A percentile compares a stretch with the other conserved stretches of the same genome.
These are phyloP conservation scores for Arctium minus DNA, from an alignment of 129 eudicot species.

Conservation along the genomic window DNA sequence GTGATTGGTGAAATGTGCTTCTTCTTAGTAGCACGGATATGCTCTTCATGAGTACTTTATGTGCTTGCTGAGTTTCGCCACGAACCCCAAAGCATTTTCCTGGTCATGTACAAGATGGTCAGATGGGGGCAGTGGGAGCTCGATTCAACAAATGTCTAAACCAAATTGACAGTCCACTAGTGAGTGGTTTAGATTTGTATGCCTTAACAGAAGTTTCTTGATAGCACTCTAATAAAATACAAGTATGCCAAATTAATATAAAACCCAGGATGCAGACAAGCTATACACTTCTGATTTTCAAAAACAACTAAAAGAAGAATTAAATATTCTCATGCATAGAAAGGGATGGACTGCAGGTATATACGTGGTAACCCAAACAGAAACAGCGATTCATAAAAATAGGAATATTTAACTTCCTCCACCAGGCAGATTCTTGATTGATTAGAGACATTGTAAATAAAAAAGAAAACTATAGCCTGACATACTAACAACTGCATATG, in stretches of 20 bases:
- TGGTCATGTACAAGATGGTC: constrained; percentile 23
- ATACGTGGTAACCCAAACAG: not conserved
- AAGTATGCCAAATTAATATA: not conserved
- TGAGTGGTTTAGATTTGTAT: not conserved
- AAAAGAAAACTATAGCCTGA: not conserved
- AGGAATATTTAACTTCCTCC: not conserved
- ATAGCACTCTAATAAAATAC: not conserved
- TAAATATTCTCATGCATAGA: not conserved
- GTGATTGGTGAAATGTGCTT: constrained; percentile 35
- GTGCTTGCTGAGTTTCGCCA: constrained; percentile 53
- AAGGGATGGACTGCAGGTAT: not conserved
- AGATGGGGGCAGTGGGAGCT: not conserved
- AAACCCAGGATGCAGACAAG: not conserved
- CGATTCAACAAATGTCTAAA: not conserved
- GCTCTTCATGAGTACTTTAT: constrained; percentile 47
- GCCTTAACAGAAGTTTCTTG: not conserved
- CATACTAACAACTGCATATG: not conserved
- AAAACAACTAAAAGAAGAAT: not conserved
- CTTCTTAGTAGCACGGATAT: constrained; percentile 47
- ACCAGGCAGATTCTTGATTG: constrained; percentile 4
- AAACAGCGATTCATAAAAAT: not conserved
- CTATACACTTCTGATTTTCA: not conserved
- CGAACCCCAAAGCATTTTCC: constrained; percentile 53
- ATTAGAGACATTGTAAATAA: not conserved
- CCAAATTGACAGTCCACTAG: not conserved